These are phyloP conservation scores for Candida maris DNA, from an alignment of 805 yeast species.

Conservation along the genomic window DNA sequence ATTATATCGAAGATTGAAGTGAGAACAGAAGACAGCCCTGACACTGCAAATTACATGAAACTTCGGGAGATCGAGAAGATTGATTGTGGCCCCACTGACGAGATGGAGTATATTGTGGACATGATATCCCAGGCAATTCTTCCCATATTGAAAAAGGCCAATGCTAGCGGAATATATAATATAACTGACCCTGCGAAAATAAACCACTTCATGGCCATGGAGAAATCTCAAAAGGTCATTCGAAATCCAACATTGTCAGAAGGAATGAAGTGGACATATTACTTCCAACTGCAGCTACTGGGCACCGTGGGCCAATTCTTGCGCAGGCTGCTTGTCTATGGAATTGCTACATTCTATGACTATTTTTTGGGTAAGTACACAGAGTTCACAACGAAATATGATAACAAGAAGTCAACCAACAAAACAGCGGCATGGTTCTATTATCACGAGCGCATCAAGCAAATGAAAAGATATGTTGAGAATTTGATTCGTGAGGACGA, in stretches of 20 bases:
- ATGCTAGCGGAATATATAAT: conserved; percentile 58
- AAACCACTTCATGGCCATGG: conserved; percentile 69
- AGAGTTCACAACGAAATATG: conserved; percentile 57
- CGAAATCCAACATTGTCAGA: conserved; percentile 55
- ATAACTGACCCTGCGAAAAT: conserved; percentile 63
- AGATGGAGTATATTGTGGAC: conserved; percentile 54
- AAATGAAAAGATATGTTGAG: conserved; percentile 44
- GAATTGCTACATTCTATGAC: conserved; percentile 69
- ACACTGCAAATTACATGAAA: conserved; percentile 77
- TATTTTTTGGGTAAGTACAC: conserved; percentile 58
- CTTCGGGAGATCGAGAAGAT: conserved; percentile 57
- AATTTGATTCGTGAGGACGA: conserved; percentile 32
- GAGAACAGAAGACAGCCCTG: conserved; percentile 79
- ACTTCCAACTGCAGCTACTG: conserved; percentile 56
- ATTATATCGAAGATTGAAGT: conserved; percentile 75
- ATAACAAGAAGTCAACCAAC: conserved; percentile 56
- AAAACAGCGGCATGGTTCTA: conserved; percentile 61
- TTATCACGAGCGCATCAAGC: conserved; percentile 44
- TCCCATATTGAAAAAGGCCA: conserved; percentile 64
- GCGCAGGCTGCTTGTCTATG: conserved; percentile 72
- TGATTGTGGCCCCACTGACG: conserved; percentile 49
- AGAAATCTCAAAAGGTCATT: conserved; percentile 56
- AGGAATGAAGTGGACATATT: conserved; percentile 72
- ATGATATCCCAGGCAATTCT: conserved; percentile 58
- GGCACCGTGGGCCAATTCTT: conserved; percentile 71